A percentile compares a stretch with the other conserved stretches of the same genome.
Conservation (phyloP, 2,329 filamentous ascomycete species). For the Microcera coccophila region DNA sequence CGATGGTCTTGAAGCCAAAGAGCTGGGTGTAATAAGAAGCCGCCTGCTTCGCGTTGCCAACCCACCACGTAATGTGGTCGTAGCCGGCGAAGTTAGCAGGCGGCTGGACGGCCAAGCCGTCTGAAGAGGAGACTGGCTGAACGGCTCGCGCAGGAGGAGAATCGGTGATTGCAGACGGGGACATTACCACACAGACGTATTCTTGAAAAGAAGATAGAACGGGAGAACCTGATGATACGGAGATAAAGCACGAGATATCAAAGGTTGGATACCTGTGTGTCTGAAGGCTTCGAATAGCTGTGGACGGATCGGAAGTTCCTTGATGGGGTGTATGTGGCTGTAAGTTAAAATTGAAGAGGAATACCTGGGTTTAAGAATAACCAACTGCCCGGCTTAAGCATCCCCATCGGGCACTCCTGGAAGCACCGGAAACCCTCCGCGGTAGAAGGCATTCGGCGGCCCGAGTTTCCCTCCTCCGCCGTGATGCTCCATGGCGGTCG, state of each 20-base stretch:
- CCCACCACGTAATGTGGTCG: conserved; percentile 93
- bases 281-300: not conserved
- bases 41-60: conserved; percentile 94
- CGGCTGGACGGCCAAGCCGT: conserved; percentile 52
- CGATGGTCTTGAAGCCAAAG: conserved; percentile 79
- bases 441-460: conserved; percentile 23
- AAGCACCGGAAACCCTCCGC: conserved; percentile 26
- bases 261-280: too few relatives aligned
- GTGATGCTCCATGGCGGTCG: not conserved
- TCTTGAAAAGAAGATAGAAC: not conserved
- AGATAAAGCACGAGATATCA: not conserved
- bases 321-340: not conserved
- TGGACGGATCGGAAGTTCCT: not conserved
- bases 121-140: conserved; percentile 38
- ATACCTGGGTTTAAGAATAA: not conserved
- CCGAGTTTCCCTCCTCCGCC: conserved; percentile 16
- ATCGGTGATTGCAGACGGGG: conserved; percentile 55
- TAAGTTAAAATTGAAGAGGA: not conserved
- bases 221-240: not conserved
- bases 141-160: conserved; percentile 44
- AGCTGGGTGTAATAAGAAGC: conserved; percentile 83
- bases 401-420: conserved; percentile 4
- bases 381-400: not conserved
- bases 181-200: conserved; percentile 43
- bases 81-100: conserved; percentile 70